phyloP scores from a whole-genome alignment of 495 filamentous ascomycete genomes.

The Darksidea phi region DNA sequence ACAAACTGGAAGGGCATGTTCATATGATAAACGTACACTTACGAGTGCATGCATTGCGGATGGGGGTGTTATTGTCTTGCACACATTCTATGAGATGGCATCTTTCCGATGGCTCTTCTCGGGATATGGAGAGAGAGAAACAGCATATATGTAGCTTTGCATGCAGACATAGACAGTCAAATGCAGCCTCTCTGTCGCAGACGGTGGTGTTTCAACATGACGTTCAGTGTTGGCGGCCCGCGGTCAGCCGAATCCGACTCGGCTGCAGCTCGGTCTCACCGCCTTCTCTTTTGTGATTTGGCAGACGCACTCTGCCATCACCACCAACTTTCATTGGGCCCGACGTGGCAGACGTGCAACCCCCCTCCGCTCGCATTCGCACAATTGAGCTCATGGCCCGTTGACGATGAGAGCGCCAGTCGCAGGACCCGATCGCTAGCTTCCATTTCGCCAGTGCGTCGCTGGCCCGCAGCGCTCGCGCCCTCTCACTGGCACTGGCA shows the following conservation, averaged over 20 bases:
- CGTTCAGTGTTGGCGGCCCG: slow-evolving; percentile 12
- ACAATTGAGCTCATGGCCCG: slow-evolving; percentile 26
- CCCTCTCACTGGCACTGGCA: neutral
- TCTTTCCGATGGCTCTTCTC: no score
- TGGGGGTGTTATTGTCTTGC: no score
- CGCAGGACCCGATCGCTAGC: neutral
- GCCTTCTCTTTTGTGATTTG: slow-evolving; percentile 14
- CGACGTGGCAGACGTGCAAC: slow-evolving; percentile 22
- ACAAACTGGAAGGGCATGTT: no score
- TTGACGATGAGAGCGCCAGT: neutral
- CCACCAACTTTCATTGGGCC: slow-evolving; percentile 21
- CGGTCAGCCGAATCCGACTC: slow-evolving; percentile 18
- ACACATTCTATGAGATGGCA: no score
- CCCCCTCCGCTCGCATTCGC: slow-evolving; percentile 10
- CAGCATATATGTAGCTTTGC: no score
- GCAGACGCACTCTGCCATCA: slow-evolving; percentile 22
- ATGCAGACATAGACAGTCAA: no score
- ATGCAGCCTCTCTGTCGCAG: no score
- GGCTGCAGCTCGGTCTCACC: slow-evolving; percentile 9
- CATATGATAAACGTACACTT: no score
- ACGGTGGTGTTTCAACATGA: neutral
- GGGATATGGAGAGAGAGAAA: no score
- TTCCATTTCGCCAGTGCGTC: neutral
- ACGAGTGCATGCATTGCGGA: no score
- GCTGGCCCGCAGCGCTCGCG: neutral